A percentile compares a stretch with the other conserved stretches of the same genome.
Evolutionary conservation across 352 stramenopile species (phyloP).

Genomic region (Pythium phragmitis): DNA sequence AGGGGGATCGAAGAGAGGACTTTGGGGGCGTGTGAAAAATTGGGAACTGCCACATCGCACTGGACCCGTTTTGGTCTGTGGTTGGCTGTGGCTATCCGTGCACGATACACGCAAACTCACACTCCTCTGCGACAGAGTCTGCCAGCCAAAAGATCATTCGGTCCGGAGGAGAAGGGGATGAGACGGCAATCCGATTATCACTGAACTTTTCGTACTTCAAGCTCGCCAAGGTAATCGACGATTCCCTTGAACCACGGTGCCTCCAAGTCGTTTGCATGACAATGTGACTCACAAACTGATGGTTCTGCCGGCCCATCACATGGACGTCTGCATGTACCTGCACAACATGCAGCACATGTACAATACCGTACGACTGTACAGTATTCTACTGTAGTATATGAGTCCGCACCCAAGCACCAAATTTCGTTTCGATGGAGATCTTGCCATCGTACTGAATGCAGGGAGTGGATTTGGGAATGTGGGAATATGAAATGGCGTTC

Average conservation of each 20-base stretch:
- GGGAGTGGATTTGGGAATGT: neutral
- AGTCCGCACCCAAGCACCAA: neutral
- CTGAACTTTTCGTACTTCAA: no score
- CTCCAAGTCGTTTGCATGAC: slow-evolving; percentile 1
- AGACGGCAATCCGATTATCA: no score
- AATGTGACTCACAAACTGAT: slow-evolving; percentile 1
- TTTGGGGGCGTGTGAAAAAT: slow-evolving; percentile 8
- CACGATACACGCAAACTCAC: no score
- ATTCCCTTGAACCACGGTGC: no score
- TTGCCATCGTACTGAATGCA: neutral
- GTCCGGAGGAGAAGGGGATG: no score
- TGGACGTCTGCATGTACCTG: neutral
- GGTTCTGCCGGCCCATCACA: neutral
- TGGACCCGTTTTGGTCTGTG: no score
- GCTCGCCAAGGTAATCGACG: no score
- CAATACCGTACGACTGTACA: neutral
- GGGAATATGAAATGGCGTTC: slow-evolving; percentile 8
- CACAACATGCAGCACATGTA: neutral
- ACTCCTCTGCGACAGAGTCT: no score
- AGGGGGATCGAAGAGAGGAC: neutral
- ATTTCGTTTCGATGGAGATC: neutral
- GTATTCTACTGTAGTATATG: neutral
- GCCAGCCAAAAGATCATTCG: no score
- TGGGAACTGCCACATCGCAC: slow-evolving; percentile 5
- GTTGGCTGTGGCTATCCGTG: no score